Evolutionary conservation across 768 basidiomycete species (phyloP), one percentile per base, ranked within the genome.

Genomic region (Gyrodon lividus): DNA sequence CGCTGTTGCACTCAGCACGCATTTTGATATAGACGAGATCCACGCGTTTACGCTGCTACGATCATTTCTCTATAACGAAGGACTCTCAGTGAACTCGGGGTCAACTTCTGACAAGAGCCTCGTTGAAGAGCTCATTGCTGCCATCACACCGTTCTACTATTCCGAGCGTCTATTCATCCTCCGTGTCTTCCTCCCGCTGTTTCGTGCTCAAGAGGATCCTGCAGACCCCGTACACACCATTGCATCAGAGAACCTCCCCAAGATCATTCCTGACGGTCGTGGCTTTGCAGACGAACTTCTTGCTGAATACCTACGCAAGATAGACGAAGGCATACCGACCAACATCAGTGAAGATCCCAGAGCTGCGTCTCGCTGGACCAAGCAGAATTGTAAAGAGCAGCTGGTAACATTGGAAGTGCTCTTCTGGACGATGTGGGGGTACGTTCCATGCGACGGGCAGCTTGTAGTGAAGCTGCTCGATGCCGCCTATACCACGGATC

Each of bases 341-440:
- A 64, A 68, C 10, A 67, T 76, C 19, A 66, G 57, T n/a, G 67
- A 69, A 3, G 77, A 88, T 56, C 84, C 84, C 16, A 77, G 75
- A 54, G 73, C 74, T 16, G 84, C 82, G 9, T 77, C 83, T n/a
- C 67, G 71, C 35, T 87, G 84, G 81, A 86, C 80, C 34, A 89
- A 87, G 70, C 86, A 92, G 67, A 86, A 82, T 60, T 63, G 78
- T 28, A 81, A 79, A 60, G 86, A 94, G 61, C 95, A 96, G 65
- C 72, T 92, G 37, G 83, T 84, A 10, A 64, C 93, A 38, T 72
- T 97, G 43, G 92, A 97, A 58, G 81, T 95, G 30, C 74, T 97
- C 40, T 98, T 97, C 69, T 91, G 90, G 82, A 78, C 84, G 5
- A 86, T 93, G 80, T 95, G 87, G 84, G 83, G 80, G 12, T 85